A percentile compares a stretch with the other conserved stretches of the same genome.
Conservation (phyloP, 2,329 filamentous ascomycete species). For the Penicillium sp. region DNA sequence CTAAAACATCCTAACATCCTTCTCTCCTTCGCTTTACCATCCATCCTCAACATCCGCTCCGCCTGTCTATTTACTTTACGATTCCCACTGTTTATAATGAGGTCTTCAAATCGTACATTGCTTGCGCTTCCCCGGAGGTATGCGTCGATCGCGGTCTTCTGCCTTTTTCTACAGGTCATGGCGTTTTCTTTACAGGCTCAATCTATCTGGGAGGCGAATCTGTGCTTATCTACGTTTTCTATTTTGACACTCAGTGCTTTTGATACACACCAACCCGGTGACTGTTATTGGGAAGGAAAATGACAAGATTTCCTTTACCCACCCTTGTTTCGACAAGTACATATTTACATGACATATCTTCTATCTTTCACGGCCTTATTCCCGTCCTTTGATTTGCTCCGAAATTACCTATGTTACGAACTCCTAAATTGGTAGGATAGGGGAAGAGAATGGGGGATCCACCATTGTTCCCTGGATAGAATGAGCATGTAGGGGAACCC, state of each 20-base stretch:
- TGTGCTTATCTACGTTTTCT: slow-evolving; percentile 5
- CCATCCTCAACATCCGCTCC: slow-evolving; percentile 7
- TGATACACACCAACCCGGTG: not conserved
- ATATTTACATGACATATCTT: slow-evolving; percentile 20
- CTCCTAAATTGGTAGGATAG: not conserved
- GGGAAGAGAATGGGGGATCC: not conserved
- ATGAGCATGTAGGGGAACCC: not conserved
- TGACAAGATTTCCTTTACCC: not conserved
- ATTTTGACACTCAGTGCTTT: not conserved
- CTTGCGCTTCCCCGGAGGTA: slow-evolving; percentile 15
- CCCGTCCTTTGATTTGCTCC: not conserved
- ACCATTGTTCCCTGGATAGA: not conserved
- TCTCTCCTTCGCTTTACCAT: not conserved
- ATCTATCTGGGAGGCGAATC: slow-evolving; percentile 15
- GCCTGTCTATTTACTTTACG: slow-evolving; percentile 24
- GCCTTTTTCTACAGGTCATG: slow-evolving; percentile 21
- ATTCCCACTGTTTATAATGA: slow-evolving; percentile 31
- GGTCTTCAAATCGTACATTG: slow-evolving; percentile 23
- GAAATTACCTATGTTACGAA: not conserved
- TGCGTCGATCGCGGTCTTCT: slow-evolving; percentile 12
- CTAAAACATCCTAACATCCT: slow-evolving; percentile 15
- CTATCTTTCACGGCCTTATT: not conserved
- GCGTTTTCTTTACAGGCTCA: slow-evolving; percentile 16
- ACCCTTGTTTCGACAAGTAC: slow-evolving; percentile 20
- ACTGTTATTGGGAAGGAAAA: not conserved